phyloP scores from a whole-genome alignment of 73 alveolate species.

The Blepharisma stoltei region DNA sequence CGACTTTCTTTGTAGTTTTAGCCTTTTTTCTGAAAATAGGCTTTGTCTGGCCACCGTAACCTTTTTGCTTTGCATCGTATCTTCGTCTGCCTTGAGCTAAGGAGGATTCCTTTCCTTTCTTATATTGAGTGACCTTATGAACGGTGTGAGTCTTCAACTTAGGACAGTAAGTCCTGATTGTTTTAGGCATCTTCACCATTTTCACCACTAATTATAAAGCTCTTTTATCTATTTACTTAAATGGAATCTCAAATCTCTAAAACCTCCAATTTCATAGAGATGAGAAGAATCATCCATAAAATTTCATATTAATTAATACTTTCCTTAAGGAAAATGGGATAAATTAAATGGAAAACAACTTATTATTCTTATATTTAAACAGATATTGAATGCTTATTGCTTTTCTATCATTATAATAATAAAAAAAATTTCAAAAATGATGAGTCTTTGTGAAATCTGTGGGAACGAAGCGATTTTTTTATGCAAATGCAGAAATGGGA shows the following conservation, averaged over 20 bases:
- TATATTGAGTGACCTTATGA: constrained; percentile 82
- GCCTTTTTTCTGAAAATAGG: constrained; percentile 97
- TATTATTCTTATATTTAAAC: no score
- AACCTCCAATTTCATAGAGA: background rate
- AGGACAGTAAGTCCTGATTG: constrained; percentile 71
- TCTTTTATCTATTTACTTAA: constrained; percentile 32
- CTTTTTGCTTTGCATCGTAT: constrained; percentile 91
- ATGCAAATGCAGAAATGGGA: background rate
- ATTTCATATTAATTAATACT: background rate
- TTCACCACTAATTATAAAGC: constrained; percentile 23
- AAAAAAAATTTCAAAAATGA: no score
- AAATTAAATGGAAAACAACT: no score
- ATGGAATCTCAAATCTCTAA: background rate
- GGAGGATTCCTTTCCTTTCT: constrained; percentile 81
- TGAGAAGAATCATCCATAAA: background rate
- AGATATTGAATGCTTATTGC: no score
- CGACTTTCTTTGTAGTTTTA: constrained; percentile 93
- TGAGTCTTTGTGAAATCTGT: background rate
- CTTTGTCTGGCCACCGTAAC: constrained; percentile 95
- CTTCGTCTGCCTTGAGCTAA: constrained; percentile 88
- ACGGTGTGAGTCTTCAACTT: constrained; percentile 70
- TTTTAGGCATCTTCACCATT: constrained; percentile 80
- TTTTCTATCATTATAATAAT: no score
- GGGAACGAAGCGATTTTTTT: background rate
- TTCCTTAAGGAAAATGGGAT: no score